Base-by-base conservation (phyloP, 306 rosid genomes). In the Cotoneaster glaucophyllus region DNA sequence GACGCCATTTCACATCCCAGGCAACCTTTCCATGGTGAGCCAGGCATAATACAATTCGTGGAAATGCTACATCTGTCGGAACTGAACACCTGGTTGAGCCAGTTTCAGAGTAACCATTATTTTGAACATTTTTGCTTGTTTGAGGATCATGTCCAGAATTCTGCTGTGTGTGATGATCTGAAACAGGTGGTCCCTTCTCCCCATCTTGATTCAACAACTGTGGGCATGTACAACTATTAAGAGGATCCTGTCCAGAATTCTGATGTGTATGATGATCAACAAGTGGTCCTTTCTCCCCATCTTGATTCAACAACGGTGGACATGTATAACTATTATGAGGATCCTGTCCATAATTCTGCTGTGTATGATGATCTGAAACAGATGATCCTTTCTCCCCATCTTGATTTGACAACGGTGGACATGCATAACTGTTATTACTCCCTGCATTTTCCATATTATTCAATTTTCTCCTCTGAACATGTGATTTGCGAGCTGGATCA, bases 1-100 rank as follows among this genome's bases (percentile, higher is more conserved):
- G 99, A 71, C 81, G 83, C 99, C 99, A 95, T 83, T 95, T 95
- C 81, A 90, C 87, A 90, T 95, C 99, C 99, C 99, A 95, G 67
- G 97, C 96, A 73, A 95, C 96, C 88, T 89, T 92, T 74, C 97
- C 99, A 76, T 90, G 91, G 86, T 92, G 97, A 72, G 99, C 97
- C 69, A 92, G 85, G 87, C 97, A 84, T 71, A 82, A 70, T 69
- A 90, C 88, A 12, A 92, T 67, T 84, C 92, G 84, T n/a, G 99
- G 99, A 85, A 89, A 82, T 79, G 93, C 83, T 61, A 86, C 81
- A 78, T 86, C 80, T 43, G 72, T 80, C 34, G 87, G 84, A 90
- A 85, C 66, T 26, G 84, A 79, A 85, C 70, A 72, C 73, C 74
- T 61, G 69, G 78, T 80, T n/a, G 84, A 79, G 70, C 81, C 76